Percentiles rank a stretch among this genome's conserved stretches.
phyloP scores from a whole-genome alignment of 2,329 filamentous ascomycete genomes.

The Trichophyton mentagrophytes region DNA sequence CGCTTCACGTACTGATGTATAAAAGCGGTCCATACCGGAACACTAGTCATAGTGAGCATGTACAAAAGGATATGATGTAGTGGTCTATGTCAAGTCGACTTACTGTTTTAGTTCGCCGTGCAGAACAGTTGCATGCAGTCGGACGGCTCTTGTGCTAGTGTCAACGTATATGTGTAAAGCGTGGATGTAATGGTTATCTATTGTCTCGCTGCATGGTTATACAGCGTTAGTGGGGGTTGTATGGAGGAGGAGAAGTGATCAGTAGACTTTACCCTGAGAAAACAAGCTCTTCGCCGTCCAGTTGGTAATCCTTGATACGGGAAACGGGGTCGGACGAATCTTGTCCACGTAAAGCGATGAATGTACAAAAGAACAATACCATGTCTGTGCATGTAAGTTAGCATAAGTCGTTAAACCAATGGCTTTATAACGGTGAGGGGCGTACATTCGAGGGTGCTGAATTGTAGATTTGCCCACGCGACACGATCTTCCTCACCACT shows the following conservation, averaged over 20 bases:
- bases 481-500: slow-evolving; percentile 21
- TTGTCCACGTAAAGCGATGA: slow-evolving; percentile 46
- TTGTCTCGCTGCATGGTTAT: slow-evolving; percentile 32
- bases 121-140: slow-evolving; percentile 45
- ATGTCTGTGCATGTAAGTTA: slow-evolving; percentile 30
- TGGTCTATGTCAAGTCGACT: slow-evolving; percentile 2
- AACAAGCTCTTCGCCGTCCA: slow-evolving; percentile 36
- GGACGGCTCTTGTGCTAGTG: slow-evolving; percentile 37
- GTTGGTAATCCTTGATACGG: slow-evolving; percentile 37
- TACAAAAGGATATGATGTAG: background rate
- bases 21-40: slow-evolving; percentile 51
- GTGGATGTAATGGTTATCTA: slow-evolving; percentile 41
- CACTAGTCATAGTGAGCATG: slow-evolving; percentile 20
- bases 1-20: slow-evolving; percentile 37
- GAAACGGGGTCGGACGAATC: slow-evolving; percentile 32
- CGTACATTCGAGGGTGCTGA: slow-evolving; percentile 42
- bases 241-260: background rate
- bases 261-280: slow-evolving; percentile 35
- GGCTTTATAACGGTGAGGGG: background rate
- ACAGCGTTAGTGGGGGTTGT: background rate
- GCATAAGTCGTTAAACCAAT: background rate
- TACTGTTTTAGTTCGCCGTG: slow-evolving; percentile 40
- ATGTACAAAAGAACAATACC: slow-evolving; percentile 45
- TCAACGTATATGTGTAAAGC: slow-evolving; percentile 45
- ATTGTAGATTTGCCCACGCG: slow-evolving; percentile 44